Evolutionary conservation across 768 basidiomycete species (phyloP).

Genomic region (Cyclocybe cylindracea): DNA sequence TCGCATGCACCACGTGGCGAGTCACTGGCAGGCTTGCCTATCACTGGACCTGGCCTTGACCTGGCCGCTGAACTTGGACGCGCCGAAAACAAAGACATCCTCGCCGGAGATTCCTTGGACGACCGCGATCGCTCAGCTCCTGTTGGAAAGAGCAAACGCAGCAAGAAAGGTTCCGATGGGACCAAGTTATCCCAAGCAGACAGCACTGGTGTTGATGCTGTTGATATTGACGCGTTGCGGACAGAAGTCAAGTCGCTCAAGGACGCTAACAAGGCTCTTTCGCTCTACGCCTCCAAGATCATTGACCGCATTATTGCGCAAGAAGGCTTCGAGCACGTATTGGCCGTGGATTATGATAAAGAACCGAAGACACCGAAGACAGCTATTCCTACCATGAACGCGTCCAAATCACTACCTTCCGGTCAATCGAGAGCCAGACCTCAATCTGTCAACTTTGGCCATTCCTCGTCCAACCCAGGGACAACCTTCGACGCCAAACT

Average conservation of each 20-base stretch:
- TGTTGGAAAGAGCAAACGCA: conserved; percentile 48
- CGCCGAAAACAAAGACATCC: conserved; percentile 85
- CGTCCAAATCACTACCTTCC: conserved; percentile 28
- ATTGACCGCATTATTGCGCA: conserved; percentile 96
- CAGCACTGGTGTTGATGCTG: conserved; percentile 41
- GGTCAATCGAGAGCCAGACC: conserved; percentile 50
- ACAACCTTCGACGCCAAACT: conserved; percentile 5
- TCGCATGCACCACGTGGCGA: conserved; percentile 67
- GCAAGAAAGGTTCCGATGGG: conserved; percentile 44
- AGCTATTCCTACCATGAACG: conserved; percentile 30
- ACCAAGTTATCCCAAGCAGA: conserved; percentile 36
- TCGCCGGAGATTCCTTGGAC: conserved; percentile 56
- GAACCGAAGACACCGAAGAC: conserved; percentile 49
- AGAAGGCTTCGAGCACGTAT: conserved; percentile 95
- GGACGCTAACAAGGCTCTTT: conserved; percentile 95
- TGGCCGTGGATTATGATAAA: conserved; percentile 88
- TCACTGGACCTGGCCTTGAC: conserved; percentile 87
- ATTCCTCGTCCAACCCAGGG: conserved; percentile 32
- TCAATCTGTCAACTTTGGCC: conserved; percentile 59
- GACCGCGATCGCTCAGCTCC: conserved; percentile 47
- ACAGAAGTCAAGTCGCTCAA: conserved; percentile 90
- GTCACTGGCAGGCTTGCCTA: conserved; percentile 82
- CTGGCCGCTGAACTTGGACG: conserved; percentile 90
- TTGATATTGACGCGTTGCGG: conserved; percentile 74
- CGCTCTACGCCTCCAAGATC: conserved; percentile 95